A percentile compares a stretch with the other conserved stretches of the same genome.
These are phyloP conservation scores for Dendrobium huoshanense DNA, from an alignment of 106 monocot genomes.

Conservation along the genomic window DNA sequence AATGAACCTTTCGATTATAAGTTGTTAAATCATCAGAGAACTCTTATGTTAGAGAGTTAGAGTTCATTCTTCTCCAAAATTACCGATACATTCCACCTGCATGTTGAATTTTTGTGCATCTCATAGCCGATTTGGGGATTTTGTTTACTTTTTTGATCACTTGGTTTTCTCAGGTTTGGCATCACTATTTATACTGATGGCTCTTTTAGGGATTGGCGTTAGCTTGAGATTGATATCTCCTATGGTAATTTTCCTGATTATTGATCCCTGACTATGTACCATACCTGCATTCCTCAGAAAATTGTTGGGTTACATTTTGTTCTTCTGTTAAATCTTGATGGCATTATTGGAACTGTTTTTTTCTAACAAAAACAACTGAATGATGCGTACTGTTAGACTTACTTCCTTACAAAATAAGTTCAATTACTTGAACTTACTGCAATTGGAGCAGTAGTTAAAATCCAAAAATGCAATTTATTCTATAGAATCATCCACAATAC, in stretches of 20 bases:
- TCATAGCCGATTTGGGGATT: background rate
- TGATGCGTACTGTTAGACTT: background rate
- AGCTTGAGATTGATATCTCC: constrained; percentile 53
- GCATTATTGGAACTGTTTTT: background rate
- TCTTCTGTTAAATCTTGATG: background rate
- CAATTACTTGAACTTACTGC: background rate
- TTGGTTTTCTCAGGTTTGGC: constrained; percentile 38
- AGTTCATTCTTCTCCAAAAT: background rate
- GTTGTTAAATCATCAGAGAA: background rate
- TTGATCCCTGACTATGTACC: background rate
- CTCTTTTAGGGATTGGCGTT: constrained; percentile 42
- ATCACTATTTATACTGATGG: constrained; percentile 47
- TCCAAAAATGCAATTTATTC: background rate
- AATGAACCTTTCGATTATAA: background rate
- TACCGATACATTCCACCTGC: background rate
- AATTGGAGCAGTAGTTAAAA: background rate
- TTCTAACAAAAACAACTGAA: background rate
- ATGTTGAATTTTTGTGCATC: background rate
- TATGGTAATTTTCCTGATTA: constrained; percentile 25
- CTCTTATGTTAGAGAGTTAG: background rate
- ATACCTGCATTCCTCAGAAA: background rate
- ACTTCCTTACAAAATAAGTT: background rate
- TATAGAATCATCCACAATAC: background rate
- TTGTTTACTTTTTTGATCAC: background rate
- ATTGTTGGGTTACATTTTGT: background rate